These are phyloP conservation scores for Talaromyces liani DNA, from an alignment of 495 filamentous ascomycete genomes.

Conservation along the genomic window DNA sequence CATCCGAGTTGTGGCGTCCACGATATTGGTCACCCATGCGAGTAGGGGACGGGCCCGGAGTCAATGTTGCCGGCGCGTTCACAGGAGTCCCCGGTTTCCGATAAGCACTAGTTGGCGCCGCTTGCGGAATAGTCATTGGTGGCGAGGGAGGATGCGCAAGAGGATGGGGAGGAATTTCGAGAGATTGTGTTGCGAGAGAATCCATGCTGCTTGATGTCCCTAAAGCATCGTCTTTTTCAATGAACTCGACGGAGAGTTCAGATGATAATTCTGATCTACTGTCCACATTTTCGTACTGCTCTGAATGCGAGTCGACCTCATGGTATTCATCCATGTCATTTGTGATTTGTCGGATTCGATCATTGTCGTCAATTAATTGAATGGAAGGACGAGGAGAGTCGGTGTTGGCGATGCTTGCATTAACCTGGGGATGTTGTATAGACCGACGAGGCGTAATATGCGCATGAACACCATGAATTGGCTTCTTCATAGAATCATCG, in stretches of 20 bases:
- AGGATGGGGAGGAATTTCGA: slow-evolving; percentile 56
- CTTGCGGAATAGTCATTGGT: slow-evolving; percentile 64
- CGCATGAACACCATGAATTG: slow-evolving; percentile 12
- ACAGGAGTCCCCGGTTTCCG: slow-evolving; percentile 32
- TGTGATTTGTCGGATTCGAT: slow-evolving; percentile 47
- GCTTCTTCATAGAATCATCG: slow-evolving; percentile 45
- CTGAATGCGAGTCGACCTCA: slow-evolving; percentile 28
- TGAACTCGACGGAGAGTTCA: slow-evolving; percentile 65
- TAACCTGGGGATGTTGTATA: slow-evolving; percentile 14
- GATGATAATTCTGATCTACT: slow-evolving; percentile 71
- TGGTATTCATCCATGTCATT: slow-evolving; percentile 25
- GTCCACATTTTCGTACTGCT: slow-evolving; percentile 56
- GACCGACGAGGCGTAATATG: slow-evolving; percentile 5
- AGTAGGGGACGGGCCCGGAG: slow-evolving; percentile 44
- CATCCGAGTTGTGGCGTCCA: neutral
- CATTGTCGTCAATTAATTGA: slow-evolving; percentile 51
- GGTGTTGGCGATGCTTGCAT: slow-evolving; percentile 20
- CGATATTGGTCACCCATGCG: slow-evolving; percentile 8
- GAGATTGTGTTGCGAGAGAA: slow-evolving; percentile 36
- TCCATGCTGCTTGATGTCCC: slow-evolving; percentile 18
- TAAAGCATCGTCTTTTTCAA: slow-evolving; percentile 40
- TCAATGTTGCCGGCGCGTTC: slow-evolving; percentile 36
- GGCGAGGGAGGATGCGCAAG: slow-evolving; percentile 70
- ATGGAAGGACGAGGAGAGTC: slow-evolving; percentile 41
- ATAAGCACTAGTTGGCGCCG: slow-evolving; percentile 36